Conservation (phyloP, 2,329 filamentous ascomycete genomes). For the Paecilomyces dactylethromorphus region DNA sequence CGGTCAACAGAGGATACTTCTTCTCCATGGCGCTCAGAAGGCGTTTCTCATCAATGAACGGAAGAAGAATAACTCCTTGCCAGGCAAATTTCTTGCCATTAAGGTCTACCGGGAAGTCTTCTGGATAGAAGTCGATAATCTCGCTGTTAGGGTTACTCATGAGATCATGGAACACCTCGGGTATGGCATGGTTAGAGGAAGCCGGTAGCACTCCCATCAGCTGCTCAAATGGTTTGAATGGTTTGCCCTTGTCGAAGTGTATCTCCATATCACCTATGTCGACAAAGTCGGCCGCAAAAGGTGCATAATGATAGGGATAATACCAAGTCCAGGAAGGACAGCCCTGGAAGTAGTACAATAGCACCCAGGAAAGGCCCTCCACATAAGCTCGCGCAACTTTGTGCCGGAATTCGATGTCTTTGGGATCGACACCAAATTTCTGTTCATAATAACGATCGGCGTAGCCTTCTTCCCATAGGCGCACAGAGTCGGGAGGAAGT, state of each 20-base stretch:
- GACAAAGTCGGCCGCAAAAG: constrained; percentile 92
- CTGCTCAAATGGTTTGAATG: constrained; percentile 91
- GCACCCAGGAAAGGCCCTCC: constrained; percentile 89
- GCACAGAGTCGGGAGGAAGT: constrained; percentile 70
- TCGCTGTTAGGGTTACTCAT: constrained; percentile 85
- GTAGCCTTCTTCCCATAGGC: constrained; percentile 93
- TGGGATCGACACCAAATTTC: constrained; percentile 80
- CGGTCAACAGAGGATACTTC: constrained; percentile 71
- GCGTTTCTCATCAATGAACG: constrained; percentile 91
- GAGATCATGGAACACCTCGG: constrained; percentile 77
- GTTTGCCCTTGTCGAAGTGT: constrained; percentile 73
- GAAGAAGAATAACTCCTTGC: constrained; percentile 89
- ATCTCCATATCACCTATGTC: constrained; percentile 73
- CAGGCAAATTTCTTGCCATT: constrained; percentile 99
- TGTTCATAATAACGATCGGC: constrained; percentile 94
- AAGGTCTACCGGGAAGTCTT: constrained; percentile 85
- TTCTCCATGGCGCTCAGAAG: constrained; percentile 74
- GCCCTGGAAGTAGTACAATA: constrained; percentile 96
- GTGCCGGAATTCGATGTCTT: constrained; percentile 78
- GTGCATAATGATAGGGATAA: constrained; percentile 96
- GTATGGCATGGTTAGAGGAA: constrained; percentile 85
- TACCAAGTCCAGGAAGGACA: constrained; percentile 99
- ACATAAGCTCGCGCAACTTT: constrained; percentile 87
- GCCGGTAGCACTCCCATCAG: constrained; percentile 96
- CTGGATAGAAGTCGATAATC: constrained; percentile 96